Evolutionary conservation across 2,329 filamentous ascomycete species (phyloP).

Genomic region (Fusarium zealandicum): DNA sequence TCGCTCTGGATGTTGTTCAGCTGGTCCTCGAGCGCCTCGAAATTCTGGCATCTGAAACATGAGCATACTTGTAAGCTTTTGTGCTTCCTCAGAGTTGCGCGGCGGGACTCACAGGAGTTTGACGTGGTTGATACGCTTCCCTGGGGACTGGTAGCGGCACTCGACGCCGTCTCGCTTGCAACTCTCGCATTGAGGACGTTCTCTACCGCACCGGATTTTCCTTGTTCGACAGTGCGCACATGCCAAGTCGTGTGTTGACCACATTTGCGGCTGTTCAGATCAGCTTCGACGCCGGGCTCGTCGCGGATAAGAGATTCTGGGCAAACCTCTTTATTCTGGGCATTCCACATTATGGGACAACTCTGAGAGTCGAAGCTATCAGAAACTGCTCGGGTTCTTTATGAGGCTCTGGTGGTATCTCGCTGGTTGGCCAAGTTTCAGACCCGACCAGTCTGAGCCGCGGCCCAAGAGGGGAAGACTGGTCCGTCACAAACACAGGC

Average conservation of each 20-base stretch:
- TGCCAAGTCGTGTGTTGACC: slow-evolving; percentile 41
- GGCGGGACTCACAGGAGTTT: slow-evolving; percentile 38
- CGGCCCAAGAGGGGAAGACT: slow-evolving; percentile 8
- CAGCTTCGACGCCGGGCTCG: slow-evolving; percentile 8
- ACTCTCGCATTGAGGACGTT: slow-evolving; percentile 41
- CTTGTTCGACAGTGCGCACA: slow-evolving; percentile 41
- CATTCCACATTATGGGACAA: slow-evolving; percentile 33
- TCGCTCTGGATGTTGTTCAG: slow-evolving; percentile 40
- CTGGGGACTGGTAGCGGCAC: slow-evolving; percentile 41
- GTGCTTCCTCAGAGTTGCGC: slow-evolving; percentile 11
- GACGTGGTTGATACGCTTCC: slow-evolving; percentile 42
- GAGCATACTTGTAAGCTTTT: slow-evolving; percentile 24
- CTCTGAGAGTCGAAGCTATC: neutral
- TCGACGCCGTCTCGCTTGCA: slow-evolving; percentile 42
- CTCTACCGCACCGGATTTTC: slow-evolving; percentile 40
- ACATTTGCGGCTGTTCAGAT: slow-evolving; percentile 39
- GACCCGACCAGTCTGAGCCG: neutral
- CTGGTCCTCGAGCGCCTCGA: slow-evolving; percentile 40
- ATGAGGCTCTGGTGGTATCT: slow-evolving; percentile 6
- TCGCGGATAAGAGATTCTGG: neutral
- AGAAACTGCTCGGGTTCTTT: neutral
- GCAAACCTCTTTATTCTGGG: slow-evolving; percentile 39
- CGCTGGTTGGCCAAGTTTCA: neutral
- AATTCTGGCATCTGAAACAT: slow-evolving; percentile 40
- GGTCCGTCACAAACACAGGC: slow-evolving; percentile 22